These are phyloP conservation scores for Pseudozyma pruni DNA, from an alignment of 1,284 basidiomycete genomes.

Conservation along the genomic window DNA sequence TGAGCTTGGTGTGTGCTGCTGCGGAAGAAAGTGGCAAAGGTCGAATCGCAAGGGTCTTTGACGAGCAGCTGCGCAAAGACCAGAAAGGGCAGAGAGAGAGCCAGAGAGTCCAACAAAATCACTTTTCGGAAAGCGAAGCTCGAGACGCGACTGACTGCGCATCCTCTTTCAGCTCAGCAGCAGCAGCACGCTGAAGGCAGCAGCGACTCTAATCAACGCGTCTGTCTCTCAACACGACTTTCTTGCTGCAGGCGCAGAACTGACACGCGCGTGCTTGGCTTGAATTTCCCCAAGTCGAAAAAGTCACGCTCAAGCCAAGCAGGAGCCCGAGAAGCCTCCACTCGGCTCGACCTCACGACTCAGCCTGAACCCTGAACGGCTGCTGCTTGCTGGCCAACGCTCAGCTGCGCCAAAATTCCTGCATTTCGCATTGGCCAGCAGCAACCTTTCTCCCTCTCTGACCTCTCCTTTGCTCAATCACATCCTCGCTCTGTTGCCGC, in stretches of 20 bases:
- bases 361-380: constrained; percentile 1
- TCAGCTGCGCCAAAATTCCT: not conserved
- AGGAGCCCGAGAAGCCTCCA: not conserved
- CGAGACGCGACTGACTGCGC: constrained; percentile 9
- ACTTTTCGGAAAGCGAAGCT: not conserved
- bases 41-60: not conserved
- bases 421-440: not conserved
- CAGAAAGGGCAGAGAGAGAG: not conserved
- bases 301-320: not conserved
- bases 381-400: not conserved
- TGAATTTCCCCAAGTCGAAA: too few relatives aligned
- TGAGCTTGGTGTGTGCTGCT: not conserved
- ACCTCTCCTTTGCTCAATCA: not conserved
- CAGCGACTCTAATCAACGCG: constrained; percentile 12
- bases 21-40: not conserved
- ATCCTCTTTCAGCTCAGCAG: constrained; percentile 1
- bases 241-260: constrained; percentile 1
- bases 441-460: too few relatives aligned
- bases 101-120: constrained; percentile 1
- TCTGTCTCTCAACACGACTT: not conserved
- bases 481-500: not conserved
- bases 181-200: not conserved
- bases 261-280: not conserved
- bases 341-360: constrained; percentile 4
- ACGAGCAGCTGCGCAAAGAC: constrained; percentile 1